phyloP scores from a whole-genome alignment of 164 flowering plant genomes.

The Buxus sempervirens region DNA sequence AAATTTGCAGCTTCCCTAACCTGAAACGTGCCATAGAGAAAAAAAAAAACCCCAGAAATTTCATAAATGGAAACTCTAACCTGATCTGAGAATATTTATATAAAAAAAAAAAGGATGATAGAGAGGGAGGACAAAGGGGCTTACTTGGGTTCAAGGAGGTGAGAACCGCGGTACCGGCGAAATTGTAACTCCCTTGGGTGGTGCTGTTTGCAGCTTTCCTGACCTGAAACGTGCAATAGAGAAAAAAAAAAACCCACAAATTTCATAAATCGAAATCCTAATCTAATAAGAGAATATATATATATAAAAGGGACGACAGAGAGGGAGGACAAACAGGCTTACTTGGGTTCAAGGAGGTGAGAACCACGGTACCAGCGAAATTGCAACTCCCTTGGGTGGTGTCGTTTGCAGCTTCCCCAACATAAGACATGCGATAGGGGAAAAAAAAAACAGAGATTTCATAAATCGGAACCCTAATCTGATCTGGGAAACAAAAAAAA shows the following conservation, averaged over 20 bases:
- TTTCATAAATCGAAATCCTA: no score
- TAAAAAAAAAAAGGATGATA: no score
- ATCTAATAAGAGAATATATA: no score
- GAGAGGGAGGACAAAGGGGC: no score
- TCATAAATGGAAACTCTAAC: background rate
- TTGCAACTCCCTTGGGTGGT: no score
- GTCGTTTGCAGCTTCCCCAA: conserved; percentile 54
- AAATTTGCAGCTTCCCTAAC: conserved; percentile 61
- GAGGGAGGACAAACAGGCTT: no score
- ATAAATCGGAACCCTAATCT: background rate
- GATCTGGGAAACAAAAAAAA: background rate
- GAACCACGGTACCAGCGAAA: no score
- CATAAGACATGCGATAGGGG: conserved; percentile 38
- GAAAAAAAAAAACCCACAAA: no score
- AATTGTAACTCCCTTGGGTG: conserved; percentile 54
- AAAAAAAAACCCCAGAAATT: background rate
- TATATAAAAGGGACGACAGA: no score
- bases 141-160: conserved; percentile 73
- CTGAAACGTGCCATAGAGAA: conserved; percentile 32
- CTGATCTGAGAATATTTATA: background rate
- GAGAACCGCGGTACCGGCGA: conserved; percentile 58
- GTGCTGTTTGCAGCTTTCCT: no score
- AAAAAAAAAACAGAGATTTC: background rate
- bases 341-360: no score
- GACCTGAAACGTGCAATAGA: no score